Evolutionary conservation across 441 rosid species (phyloP).

Genomic region (Aleurites moluccanus): DNA sequence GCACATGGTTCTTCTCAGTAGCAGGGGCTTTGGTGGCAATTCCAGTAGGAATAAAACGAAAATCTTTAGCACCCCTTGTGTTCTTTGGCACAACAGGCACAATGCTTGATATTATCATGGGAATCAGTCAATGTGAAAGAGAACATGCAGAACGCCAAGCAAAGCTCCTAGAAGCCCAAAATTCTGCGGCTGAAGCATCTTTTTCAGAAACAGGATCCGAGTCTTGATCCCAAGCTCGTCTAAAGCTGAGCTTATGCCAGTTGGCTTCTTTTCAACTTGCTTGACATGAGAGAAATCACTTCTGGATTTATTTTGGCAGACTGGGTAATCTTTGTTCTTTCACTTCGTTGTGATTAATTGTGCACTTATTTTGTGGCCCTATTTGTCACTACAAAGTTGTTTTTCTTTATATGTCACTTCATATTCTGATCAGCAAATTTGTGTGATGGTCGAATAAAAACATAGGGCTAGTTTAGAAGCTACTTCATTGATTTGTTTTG

Average conservation of each 20-base stretch:
- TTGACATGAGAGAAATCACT: slow-evolving; percentile 1
- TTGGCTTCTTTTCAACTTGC: background rate
- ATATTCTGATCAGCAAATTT: background rate
- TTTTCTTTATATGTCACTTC: background rate
- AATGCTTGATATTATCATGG: slow-evolving; percentile 93
- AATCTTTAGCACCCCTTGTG: slow-evolving; percentile 82
- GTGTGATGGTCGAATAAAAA: background rate
- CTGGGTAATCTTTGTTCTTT: background rate
- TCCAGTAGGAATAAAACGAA: slow-evolving; percentile 85
- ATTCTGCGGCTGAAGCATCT: slow-evolving; percentile 30
- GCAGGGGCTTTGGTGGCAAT: slow-evolving; percentile 83
- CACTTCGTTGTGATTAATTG: too few relatives aligned
- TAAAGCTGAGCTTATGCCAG: background rate
- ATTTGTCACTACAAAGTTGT: background rate
- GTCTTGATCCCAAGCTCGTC: slow-evolving; percentile 26
- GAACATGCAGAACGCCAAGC: slow-evolving; percentile 90
- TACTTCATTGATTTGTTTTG: background rate
- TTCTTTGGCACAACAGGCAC: slow-evolving; percentile 96
- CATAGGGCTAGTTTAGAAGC: background rate
- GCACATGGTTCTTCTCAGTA: slow-evolving; percentile 91
- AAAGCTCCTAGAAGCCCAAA: slow-evolving; percentile 64
- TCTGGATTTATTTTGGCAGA: background rate
- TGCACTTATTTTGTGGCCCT: too few relatives aligned
- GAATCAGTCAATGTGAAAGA: slow-evolving; percentile 82
- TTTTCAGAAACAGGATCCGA: slow-evolving; percentile 29